These are phyloP conservation scores for Metarhizium album DNA, from an alignment of 2,329 filamentous ascomycete genomes.

Conservation along the genomic window DNA sequence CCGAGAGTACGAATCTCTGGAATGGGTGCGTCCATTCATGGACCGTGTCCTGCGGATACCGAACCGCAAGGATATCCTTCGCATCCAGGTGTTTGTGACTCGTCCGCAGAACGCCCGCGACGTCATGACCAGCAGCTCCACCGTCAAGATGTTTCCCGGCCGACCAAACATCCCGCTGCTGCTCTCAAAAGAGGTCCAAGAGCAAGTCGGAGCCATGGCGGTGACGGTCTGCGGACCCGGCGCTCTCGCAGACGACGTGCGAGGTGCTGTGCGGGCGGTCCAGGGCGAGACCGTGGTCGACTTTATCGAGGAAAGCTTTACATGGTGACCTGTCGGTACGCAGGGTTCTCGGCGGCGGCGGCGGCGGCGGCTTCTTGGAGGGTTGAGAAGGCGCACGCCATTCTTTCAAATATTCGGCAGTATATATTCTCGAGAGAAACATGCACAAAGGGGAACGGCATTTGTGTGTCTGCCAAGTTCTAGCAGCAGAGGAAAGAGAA, in stretches of 20 bases:
- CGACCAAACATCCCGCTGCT: slow-evolving; percentile 73
- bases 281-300: slow-evolving; percentile 57
- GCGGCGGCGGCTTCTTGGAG: neutral
- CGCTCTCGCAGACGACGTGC: slow-evolving; percentile 63
- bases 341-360: too few relatives aligned
- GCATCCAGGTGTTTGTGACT: slow-evolving; percentile 84
- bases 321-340: slow-evolving; percentile 34
- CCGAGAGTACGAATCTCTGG: slow-evolving; percentile 75
- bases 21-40: slow-evolving; percentile 89
- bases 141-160: slow-evolving; percentile 86
- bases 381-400: neutral
- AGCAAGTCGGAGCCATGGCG: slow-evolving; percentile 79
- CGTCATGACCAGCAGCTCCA: slow-evolving; percentile 63
- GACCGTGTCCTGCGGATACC: slow-evolving; percentile 66
- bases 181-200: slow-evolving; percentile 69
- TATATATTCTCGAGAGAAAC: neutral
- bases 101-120: slow-evolving; percentile 75
- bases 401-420: neutral
- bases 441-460: neutral
- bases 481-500: slow-evolving; percentile 1
- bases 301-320: slow-evolving; percentile 70
- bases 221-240: slow-evolving; percentile 75
- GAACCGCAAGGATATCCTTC: slow-evolving; percentile 68
- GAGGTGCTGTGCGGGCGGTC: slow-evolving; percentile 53
- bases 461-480: neutral